A percentile compares a stretch with the other conserved stretches of the same genome.
Conservation (phyloP, 441 rosid genomes). For the Gossypium schwendimanii region DNA sequence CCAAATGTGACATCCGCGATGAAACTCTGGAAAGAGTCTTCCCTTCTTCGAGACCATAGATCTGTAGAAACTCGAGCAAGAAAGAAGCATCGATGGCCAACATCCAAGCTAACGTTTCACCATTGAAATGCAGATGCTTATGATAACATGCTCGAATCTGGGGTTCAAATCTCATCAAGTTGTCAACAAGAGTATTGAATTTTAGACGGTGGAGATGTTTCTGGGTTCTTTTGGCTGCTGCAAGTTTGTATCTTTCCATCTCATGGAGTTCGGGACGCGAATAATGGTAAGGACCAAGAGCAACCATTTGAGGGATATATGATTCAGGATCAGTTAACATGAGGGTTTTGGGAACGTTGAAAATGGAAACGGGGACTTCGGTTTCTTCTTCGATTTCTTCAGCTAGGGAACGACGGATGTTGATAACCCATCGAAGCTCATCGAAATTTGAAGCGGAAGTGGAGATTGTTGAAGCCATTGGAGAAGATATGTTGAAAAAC, state of each 20-base stretch:
- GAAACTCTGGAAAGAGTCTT: constrained; percentile 14
- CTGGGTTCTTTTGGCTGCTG: neutral
- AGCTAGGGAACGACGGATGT: neutral
- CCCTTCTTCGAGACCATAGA: constrained; percentile 24
- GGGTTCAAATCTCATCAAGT: neutral
- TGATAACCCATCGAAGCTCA: neutral
- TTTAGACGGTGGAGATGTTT: neutral
- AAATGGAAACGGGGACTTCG: neutral
- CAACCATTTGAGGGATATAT: neutral
- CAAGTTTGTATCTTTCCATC: neutral
- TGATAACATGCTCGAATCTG: constrained; percentile 1
- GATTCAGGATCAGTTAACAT: neutral
- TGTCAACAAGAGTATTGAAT: neutral
- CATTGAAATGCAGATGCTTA: neutral
- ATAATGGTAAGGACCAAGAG: neutral
- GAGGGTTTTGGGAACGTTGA: neutral
- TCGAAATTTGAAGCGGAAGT: neutral
- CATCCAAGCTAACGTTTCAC: constrained; percentile 1
- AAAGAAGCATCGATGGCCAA: constrained; percentile 2
- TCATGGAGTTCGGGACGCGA: neutral
- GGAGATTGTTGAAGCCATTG: constrained; percentile 17
- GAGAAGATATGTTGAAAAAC: constrained; percentile 29
- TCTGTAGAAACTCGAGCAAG: neutral
- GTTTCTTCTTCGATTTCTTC: neutral
- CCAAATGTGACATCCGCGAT: constrained; percentile 34